These are phyloP conservation scores for Gracilaria domingensis DNA, from an alignment of 23 red algal species.

Conservation along the genomic window DNA sequence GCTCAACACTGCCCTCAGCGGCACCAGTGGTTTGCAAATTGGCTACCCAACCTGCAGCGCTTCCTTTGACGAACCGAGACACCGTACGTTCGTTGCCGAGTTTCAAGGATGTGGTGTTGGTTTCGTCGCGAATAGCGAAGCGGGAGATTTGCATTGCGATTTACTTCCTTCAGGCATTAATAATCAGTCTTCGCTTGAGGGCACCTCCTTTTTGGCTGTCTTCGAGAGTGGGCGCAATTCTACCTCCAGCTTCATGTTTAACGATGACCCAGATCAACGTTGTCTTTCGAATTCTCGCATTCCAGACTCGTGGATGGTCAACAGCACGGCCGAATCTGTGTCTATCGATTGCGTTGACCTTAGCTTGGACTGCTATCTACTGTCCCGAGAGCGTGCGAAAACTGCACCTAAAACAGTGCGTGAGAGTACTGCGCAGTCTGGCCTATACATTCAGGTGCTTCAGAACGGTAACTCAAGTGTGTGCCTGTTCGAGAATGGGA, in stretches of 20 bases:
- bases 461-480: not conserved
- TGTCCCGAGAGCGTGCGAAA: not conserved
- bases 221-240: constrained; percentile 13
- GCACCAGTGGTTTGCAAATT: constrained; percentile 9
- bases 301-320: not conserved
- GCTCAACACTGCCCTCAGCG: constrained; percentile 4
- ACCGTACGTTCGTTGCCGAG: not conserved
- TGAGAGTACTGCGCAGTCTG: not conserved
- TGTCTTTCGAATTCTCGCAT: constrained; percentile 3
- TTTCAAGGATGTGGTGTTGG: constrained; percentile 13
- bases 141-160: constrained; percentile 15
- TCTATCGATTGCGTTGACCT: not conserved
- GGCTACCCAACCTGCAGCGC: not conserved
- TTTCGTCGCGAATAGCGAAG: not conserved
- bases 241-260: constrained; percentile 1
- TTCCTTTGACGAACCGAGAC: not conserved
- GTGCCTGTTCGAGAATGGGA: constrained; percentile 3
- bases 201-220: constrained; percentile 19
- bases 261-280: not conserved
- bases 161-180: not conserved
- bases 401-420: not conserved
- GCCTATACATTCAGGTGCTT: not conserved
- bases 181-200: not conserved
- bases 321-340: not conserved
- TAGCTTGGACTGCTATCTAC: not conserved